These are phyloP conservation scores for Verticillium isaacii DNA, from an alignment of 2,329 filamentous ascomycete genomes.

Conservation along the genomic window DNA sequence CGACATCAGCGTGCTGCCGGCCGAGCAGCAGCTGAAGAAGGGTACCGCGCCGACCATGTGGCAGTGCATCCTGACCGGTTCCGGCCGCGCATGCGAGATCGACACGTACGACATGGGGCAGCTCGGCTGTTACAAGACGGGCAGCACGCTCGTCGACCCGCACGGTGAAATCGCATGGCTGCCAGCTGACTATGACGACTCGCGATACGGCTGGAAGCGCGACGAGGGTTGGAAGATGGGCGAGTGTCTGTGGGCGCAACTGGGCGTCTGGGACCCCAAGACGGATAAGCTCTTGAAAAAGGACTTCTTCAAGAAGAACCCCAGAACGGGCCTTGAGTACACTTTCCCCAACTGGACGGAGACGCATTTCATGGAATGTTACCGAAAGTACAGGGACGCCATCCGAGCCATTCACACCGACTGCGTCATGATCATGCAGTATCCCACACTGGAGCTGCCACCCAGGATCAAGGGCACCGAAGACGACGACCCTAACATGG, in stretches of 20 bases:
- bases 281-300: conserved; percentile 75
- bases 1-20: conserved; percentile 76
- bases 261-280: conserved; percentile 86
- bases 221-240: conserved; percentile 86
- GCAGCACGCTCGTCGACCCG: conserved; percentile 77
- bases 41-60: conserved; percentile 91
- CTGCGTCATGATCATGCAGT: conserved; percentile 86
- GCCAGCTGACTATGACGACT: conserved; percentile 76
- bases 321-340: conserved; percentile 65
- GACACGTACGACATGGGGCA: conserved; percentile 92
- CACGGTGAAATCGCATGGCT: conserved; percentile 84
- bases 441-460: conserved; percentile 86
- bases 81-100: conserved; percentile 83
- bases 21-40: conserved; percentile 86
- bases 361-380: conserved; percentile 85
- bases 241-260: conserved; percentile 95
- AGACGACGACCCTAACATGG: conserved; percentile 86
- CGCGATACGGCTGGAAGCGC: conserved; percentile 83
- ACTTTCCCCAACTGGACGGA: conserved; percentile 87
- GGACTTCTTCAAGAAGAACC: conserved; percentile 82
- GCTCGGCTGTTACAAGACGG: conserved; percentile 87
- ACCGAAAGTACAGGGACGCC: conserved; percentile 67
- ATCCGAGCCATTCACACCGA: conserved; percentile 74
- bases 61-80: conserved; percentile 89
- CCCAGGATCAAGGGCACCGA: conserved; percentile 79